Evolutionary conservation across 2,329 filamentous ascomycete species (phyloP), one percentile per base, ranked within the genome.

Genomic region (Sporothrix pallida): DNA sequence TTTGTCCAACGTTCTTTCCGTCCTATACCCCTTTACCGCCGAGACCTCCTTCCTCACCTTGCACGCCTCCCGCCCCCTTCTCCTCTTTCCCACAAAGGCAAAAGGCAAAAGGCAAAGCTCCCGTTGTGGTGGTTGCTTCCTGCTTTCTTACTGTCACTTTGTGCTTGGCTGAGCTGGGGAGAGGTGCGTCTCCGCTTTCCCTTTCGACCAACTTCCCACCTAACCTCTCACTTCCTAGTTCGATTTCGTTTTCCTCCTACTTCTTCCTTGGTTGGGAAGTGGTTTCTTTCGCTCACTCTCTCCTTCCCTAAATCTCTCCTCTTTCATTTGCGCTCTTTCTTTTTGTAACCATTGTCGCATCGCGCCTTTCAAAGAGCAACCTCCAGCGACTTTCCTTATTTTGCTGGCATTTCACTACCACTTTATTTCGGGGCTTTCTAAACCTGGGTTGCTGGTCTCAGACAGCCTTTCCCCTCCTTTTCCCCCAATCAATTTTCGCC

Each of bases 191-290:
- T 71, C 69, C 69, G 54, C 69, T 71, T 71, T 60, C 52, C 50
- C 7, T 54, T 46, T 58, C 7, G 17, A 6, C 31, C 52, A 26
- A 13, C 8, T 44, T 56, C 15, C 37, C 13, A 60, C n/a, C 60
- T 60, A 56, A 44, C 69, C 56, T 60, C 69, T 71, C 69, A 23
- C 54, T 71, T 71, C 42, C 37, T 71, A 70, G 68, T 58, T 26
- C 31, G 68, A 31, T 37, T 52, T 70, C 48, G 67, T 31, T 44
- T 56, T 46, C 50, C 50, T 60, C 42, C 69, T 71, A 60, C 52
- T 71, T 71, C 42, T 60, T 71, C 69, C 69, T 60, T 58, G 68
- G 15, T 31, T 70, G 9, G 26, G 10, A 4, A 20, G 48, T 7
- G n/a, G 15, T 52, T 52, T 37, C 46, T 5, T n/a, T 63, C 26